These are phyloP conservation scores for Pelargonium cotyledonis DNA, from an alignment of 441 rosid species.

Conservation along the genomic window DNA sequence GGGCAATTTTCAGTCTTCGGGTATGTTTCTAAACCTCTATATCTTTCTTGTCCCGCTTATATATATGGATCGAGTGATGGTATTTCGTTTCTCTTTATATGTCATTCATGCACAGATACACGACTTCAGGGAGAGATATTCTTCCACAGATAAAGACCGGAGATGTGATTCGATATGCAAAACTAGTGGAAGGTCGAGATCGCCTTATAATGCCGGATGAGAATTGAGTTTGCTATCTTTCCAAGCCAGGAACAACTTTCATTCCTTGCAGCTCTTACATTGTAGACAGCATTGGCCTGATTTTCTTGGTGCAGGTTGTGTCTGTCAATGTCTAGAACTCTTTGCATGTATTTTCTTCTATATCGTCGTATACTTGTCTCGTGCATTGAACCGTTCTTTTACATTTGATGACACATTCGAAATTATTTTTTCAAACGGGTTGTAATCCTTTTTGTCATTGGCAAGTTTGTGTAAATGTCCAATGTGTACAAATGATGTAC, in stretches of 20 bases:
- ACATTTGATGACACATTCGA: too few relatives aligned
- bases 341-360: too few relatives aligned
- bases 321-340: background rate
- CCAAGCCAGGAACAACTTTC: background rate
- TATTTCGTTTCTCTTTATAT: constrained; percentile 1
- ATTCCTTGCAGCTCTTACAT: constrained; percentile 13
- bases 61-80: background rate
- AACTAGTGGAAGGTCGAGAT: constrained; percentile 68
- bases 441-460: too few relatives aligned
- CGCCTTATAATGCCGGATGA: constrained; percentile 61
- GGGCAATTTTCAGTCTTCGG: constrained; percentile 92
- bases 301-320: constrained; percentile 18
- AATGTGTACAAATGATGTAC: too few relatives aligned
- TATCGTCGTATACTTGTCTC: too few relatives aligned
- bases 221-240: constrained; percentile 24
- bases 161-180: constrained; percentile 68
- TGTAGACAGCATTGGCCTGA: constrained; percentile 13
- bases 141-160: constrained; percentile 80
- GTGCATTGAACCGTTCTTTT: too few relatives aligned
- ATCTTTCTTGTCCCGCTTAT: background rate
- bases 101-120: constrained; percentile 38
- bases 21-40: constrained; percentile 29
- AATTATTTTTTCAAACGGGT: too few relatives aligned
- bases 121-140: constrained; percentile 67
- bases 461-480: too few relatives aligned